A percentile compares a stretch with the other conserved stretches of the same genome.
Evolutionary conservation across 495 filamentous ascomycete genomes (phyloP).

Genomic region (Penicillium angulare): DNA sequence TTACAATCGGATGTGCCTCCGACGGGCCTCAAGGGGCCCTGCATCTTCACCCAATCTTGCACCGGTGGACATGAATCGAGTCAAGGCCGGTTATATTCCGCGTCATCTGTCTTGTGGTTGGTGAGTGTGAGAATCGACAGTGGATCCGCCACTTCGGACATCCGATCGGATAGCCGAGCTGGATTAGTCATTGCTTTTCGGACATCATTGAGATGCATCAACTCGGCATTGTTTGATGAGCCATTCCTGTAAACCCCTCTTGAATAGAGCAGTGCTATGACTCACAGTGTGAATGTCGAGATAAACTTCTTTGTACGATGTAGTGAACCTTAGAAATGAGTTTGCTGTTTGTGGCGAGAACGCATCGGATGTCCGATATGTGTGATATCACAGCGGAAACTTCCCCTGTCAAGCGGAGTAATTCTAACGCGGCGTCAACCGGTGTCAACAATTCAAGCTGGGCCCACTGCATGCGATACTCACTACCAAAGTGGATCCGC

Average conservation of each 20-base stretch:
- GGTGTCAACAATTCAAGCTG: no score
- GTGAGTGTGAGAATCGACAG: constrained; percentile 1
- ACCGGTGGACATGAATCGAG: constrained; percentile 14
- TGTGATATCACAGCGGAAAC: constrained; percentile 20
- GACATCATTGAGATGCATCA: no score
- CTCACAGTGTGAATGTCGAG: no score
- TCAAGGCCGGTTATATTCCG: constrained; percentile 18
- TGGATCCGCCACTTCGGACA: constrained; percentile 24
- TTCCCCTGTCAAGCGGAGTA: constrained; percentile 51
- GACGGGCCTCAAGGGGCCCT: constrained; percentile 13
- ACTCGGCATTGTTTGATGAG: no score
- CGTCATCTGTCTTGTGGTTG: constrained; percentile 15
- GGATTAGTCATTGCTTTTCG: not conserved
- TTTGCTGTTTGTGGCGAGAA: not conserved
- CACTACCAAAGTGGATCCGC: constrained; percentile 19
- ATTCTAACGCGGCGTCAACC: constrained; percentile 32
- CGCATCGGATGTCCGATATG: constrained; percentile 11
- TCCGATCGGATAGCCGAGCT: constrained; percentile 24
- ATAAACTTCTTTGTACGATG: no score
- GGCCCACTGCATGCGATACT: constrained; percentile 26
- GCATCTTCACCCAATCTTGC: constrained; percentile 11
- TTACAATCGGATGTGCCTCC: constrained; percentile 21
- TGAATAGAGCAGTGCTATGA: no score
- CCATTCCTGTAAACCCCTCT: no score
- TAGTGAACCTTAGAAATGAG: not conserved